A percentile compares a stretch with the other conserved stretches of the same genome.
phyloP scores from a whole-genome alignment of 129 eudicot species.

The Escallonia rubra region DNA sequence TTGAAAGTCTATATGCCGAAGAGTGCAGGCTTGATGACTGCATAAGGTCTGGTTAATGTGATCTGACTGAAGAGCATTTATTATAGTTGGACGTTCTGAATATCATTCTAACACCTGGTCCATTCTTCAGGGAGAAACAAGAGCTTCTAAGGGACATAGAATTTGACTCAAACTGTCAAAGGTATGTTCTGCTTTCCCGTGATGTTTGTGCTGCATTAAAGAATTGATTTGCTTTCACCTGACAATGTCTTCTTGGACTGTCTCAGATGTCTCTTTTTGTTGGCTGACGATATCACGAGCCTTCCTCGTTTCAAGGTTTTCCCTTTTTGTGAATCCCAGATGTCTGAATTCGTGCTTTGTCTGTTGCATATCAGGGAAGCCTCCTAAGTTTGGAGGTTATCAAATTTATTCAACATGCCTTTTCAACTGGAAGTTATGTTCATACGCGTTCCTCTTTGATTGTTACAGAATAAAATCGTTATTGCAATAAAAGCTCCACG shows the following conservation, averaged over 20 bases:
- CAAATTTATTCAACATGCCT: too few species aligned
- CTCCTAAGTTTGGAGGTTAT: not conserved
- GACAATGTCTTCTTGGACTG: conserved; percentile 5
- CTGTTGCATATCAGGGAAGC: not conserved
- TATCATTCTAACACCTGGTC: conserved; percentile 21
- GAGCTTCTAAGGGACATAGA: conserved; percentile 41
- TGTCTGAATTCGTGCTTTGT: not conserved
- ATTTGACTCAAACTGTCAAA: conserved; percentile 33
- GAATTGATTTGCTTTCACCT: conserved; percentile 4
- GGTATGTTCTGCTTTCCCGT: conserved; percentile 35
- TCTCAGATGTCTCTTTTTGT: conserved; percentile 57
- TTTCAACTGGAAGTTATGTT: too few species aligned
- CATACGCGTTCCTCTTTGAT: not conserved
- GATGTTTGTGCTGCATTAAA: not conserved
- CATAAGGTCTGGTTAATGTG: conserved; percentile 52
- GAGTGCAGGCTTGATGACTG: conserved; percentile 53
- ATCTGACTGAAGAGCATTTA: not conserved
- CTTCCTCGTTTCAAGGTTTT: conserved; percentile 62
- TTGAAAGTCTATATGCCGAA: conserved; percentile 41
- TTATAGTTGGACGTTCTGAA: conserved; percentile 6
- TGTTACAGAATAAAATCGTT: conserved; percentile 53
- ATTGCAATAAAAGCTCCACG: conserved; percentile 63
- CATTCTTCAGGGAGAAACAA: conserved; percentile 47
- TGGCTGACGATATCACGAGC: conserved; percentile 55
- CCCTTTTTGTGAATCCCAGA: not conserved